A percentile compares a stretch with the other conserved stretches of the same genome.
phyloP scores from a whole-genome alignment of 495 filamentous ascomycete species.

The Penicillium verhagenii region DNA sequence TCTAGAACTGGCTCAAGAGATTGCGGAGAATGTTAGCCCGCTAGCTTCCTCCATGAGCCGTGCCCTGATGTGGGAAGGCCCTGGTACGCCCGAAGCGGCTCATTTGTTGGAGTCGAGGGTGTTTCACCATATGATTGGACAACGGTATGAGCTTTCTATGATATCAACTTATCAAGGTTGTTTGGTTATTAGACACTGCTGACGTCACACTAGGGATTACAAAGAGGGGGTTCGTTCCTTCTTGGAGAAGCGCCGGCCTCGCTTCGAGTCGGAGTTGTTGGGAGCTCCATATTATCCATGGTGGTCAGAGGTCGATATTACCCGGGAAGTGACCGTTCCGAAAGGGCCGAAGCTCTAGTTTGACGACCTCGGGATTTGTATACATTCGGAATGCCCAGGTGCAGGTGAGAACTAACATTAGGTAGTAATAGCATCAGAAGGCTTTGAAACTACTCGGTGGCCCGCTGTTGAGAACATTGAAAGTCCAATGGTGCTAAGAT shows the following conservation, averaged over 20 bases:
- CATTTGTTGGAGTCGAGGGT: slow-evolving; percentile 58
- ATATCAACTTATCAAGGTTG: background rate
- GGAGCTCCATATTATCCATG: slow-evolving; percentile 23
- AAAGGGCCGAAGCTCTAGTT: slow-evolving; percentile 21
- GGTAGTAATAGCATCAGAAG: no score
- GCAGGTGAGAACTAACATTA: no score
- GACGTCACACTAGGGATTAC: slow-evolving; percentile 29
- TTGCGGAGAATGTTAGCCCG: slow-evolving; percentile 51
- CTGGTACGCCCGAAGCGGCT: slow-evolving; percentile 49
- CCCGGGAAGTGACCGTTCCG: slow-evolving; percentile 5
- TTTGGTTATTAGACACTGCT: background rate
- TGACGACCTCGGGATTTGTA: no score
- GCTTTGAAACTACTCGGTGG: background rate
- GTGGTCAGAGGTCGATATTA: slow-evolving; percentile 23
- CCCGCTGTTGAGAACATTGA: no score
- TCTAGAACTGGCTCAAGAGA: slow-evolving; percentile 51
- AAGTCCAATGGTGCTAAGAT: no score
- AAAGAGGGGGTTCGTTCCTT: slow-evolving; percentile 44
- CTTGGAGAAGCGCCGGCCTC: slow-evolving; percentile 45
- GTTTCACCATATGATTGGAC: slow-evolving; percentile 52
- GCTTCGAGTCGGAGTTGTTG: slow-evolving; percentile 41
- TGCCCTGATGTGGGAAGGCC: slow-evolving; percentile 55
- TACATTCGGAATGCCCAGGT: no score
- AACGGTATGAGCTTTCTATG: slow-evolving; percentile 13
- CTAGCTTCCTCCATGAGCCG: slow-evolving; percentile 53